A percentile compares a stretch with the other conserved stretches of the same genome.
phyloP scores from a whole-genome alignment of 1,139 yeast species.

The Lipomyces yarrowii region DNA sequence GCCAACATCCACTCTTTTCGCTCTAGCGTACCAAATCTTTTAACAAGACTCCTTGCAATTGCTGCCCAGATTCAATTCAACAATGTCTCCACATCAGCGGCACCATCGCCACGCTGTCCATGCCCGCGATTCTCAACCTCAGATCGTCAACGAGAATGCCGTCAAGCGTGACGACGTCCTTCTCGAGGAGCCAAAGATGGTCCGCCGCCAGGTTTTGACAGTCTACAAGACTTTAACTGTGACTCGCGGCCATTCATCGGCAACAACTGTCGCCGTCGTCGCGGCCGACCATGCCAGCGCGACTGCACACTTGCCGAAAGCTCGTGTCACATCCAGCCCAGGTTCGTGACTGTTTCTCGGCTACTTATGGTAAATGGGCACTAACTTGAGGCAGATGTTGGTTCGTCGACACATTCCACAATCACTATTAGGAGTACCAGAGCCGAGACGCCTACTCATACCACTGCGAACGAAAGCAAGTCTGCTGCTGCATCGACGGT shows the following conservation, averaged over 20 bases:
- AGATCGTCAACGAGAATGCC: background rate
- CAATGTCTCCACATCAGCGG: constrained; percentile 2
- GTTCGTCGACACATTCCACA: background rate
- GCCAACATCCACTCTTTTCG: background rate
- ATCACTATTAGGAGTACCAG: background rate
- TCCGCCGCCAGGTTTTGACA: constrained; percentile 26
- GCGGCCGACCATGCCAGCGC: background rate
- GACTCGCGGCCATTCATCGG: constrained; percentile 8
- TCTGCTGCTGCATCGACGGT: background rate
- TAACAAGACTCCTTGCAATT: too few species aligned
- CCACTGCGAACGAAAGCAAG: background rate
- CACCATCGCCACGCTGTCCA: constrained; percentile 2
- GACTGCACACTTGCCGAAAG: background rate
- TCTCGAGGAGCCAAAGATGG: constrained; percentile 10
- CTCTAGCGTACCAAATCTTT: too few species aligned
- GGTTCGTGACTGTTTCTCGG: background rate
- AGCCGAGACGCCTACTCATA: background rate
- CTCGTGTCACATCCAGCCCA: background rate
- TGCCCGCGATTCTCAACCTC: background rate
- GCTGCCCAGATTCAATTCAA: too few species aligned
- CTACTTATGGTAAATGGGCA: background rate
- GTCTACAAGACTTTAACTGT: constrained; percentile 24
- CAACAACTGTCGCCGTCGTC: background rate
- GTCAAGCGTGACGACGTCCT: background rate
- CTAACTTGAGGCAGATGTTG: background rate